These are phyloP conservation scores for Cryptococcus sp. DNA, from an alignment of 1,284 basidiomycete species.

Conservation along the genomic window DNA sequence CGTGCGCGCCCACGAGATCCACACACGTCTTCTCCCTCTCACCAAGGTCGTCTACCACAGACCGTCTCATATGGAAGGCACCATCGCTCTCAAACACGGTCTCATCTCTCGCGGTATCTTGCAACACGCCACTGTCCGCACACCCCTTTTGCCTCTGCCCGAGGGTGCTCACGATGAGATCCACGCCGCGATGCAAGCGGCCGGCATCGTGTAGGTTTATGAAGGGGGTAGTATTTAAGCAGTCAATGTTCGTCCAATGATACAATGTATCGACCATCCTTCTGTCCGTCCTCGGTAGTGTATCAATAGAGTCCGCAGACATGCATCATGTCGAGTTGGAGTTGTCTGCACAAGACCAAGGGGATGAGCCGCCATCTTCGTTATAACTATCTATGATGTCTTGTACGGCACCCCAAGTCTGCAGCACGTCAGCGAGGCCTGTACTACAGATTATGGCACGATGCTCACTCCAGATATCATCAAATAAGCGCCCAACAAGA, in stretches of 20 bases:
- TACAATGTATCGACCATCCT: no score
- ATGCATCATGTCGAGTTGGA: constrained; percentile 22
- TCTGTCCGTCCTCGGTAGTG: background rate
- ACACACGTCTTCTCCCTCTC: constrained; percentile 22
- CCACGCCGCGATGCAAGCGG: constrained; percentile 10
- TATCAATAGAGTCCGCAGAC: background rate
- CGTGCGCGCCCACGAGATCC: constrained; percentile 12
- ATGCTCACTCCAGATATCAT: constrained; percentile 14
- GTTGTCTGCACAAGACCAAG: constrained; percentile 45
- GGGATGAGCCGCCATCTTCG: constrained; percentile 22
- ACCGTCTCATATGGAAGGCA: constrained; percentile 26
- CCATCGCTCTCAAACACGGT: constrained; percentile 24
- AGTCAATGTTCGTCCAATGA: no score
- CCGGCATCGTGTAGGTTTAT: no score
- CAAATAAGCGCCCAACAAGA: constrained; percentile 22
- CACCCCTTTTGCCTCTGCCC: constrained; percentile 18
- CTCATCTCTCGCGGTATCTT: constrained; percentile 20
- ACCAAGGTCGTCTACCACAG: constrained; percentile 25
- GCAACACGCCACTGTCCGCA: constrained; percentile 17
- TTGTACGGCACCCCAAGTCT: constrained; percentile 41
- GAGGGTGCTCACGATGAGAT: constrained; percentile 22
- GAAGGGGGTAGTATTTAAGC: no score
- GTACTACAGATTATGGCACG: background rate
- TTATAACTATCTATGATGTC: constrained; percentile 32
- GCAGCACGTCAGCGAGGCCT: constrained; percentile 1